Evolutionary conservation across 257 asterid genomes (phyloP), one percentile per base, ranked within the genome.

Genomic region (Solanum ossicruentum): DNA sequence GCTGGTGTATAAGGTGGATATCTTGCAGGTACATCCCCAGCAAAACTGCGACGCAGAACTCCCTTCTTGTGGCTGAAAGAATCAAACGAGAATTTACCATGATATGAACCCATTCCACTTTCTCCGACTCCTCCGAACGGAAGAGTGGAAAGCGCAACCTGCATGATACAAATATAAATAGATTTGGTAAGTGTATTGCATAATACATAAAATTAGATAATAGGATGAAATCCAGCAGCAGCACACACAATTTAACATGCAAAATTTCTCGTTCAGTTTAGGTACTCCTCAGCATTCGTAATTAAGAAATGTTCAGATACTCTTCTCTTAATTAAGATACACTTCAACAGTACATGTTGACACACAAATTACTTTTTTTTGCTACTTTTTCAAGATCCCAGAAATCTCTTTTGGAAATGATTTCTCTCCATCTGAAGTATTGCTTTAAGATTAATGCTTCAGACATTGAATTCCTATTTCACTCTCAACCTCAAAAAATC

Each of bases 81-180:
- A 15, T 96, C 99, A 60, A 95, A 96, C 8, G 98, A 93, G 89
- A 91, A 91, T 86, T 90, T 93, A 9, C 99, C 99, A 45, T 96
- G 98, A 91, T 93, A 96, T 45, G 98, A 85, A 52, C 99, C 99
- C 94, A 90, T 96, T 85, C 99, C 99, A 85, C 99, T 96, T 87
- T 89, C 98, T 28, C 98, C 99, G 21, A 96, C 96, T 2, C 99
- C 99, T 57, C 99, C 99, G 65, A 96, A 96, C 41, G 98, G 99
- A 88, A 96, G 84, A 11, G 89, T 54, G 39, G 85, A 80, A 86
- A 87, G 91, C 5, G 92, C 87, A 87, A 93, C 87, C 98, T 96
- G 93, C 93, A 88, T 73, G 67, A 85, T 82, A 41, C 36, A 21
- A 81, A 57, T 81, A 63, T 58, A 41, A 28, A 52, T 52, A 78